Evolutionary conservation across 306 rosid genomes (phyloP).

Genomic region (Arachis hypogaea): DNA sequence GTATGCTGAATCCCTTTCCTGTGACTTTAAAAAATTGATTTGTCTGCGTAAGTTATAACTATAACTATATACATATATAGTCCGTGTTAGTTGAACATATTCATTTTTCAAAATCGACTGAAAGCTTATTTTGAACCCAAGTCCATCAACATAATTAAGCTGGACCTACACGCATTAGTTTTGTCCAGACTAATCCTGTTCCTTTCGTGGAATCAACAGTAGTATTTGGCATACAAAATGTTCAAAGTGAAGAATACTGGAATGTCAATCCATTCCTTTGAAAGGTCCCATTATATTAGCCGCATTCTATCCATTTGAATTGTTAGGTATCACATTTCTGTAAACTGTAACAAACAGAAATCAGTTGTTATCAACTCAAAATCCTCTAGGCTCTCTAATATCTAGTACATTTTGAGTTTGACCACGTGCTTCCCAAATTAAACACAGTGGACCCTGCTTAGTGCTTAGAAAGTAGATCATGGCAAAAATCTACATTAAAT

Average conservation of each 20-base stretch:
- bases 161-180: too few species aligned
- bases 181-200: too few species aligned
- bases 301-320: slow-evolving; percentile 30
- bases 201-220: neutral
- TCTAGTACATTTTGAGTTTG: neutral
- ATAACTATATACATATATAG: too few species aligned
- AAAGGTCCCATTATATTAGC: neutral
- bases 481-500: slow-evolving; percentile 5
- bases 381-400: too few species aligned
- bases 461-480: slow-evolving; percentile 22
- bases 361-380: neutral
- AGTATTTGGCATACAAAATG: neutral
- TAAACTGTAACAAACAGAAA: slow-evolving; percentile 34
- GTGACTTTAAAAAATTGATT: too few species aligned
- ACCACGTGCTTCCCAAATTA: slow-evolving; percentile 44
- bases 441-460: slow-evolving; percentile 33
- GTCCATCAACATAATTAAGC: too few species aligned
- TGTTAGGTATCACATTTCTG: slow-evolving; percentile 17
- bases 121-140: neutral
- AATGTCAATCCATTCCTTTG: neutral
- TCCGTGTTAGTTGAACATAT: too few species aligned
- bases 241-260: neutral
- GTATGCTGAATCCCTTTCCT: too few species aligned
- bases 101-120: too few species aligned
- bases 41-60: too few species aligned